A percentile compares a stretch with the other conserved stretches of the same genome.
These are phyloP conservation scores for Calocera viscosa DNA, from an alignment of 768 basidiomycete species.

Conservation along the genomic window DNA sequence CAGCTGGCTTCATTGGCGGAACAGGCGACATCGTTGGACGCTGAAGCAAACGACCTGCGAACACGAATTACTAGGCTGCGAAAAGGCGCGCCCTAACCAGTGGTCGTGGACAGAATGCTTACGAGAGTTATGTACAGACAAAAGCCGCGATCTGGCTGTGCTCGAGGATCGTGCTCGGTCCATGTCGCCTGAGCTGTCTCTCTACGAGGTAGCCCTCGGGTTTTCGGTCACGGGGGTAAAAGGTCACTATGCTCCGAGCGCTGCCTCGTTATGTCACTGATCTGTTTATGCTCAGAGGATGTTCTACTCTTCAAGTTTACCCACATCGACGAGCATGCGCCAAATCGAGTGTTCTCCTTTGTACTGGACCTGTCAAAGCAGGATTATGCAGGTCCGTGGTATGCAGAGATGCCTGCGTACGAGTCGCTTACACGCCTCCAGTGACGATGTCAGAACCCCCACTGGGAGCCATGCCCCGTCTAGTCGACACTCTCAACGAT, in stretches of 20 bases:
- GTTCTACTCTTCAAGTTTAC: constrained; percentile 63
- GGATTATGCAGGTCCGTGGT: constrained; percentile 49
- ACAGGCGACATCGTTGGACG: constrained; percentile 10
- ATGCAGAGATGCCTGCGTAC: constrained; percentile 6
- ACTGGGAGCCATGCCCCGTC: constrained; percentile 50
- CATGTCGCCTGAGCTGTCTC: background rate
- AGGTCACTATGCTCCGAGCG: background rate
- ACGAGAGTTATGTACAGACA: background rate
- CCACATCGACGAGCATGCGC: constrained; percentile 45
- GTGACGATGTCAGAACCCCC: constrained; percentile 71
- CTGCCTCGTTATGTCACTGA: background rate
- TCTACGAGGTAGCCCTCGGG: background rate
- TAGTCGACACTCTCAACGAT: constrained; percentile 59
- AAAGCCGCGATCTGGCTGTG: background rate
- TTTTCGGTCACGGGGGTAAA: background rate
- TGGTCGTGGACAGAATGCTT: background rate
- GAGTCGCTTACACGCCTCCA: constrained; percentile 24
- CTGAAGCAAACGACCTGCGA: constrained; percentile 5
- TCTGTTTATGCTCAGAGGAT: constrained; percentile 29
- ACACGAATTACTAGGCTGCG: background rate
- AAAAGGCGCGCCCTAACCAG: background rate
- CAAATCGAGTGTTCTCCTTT: constrained; percentile 53
- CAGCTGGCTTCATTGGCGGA: constrained; percentile 13
- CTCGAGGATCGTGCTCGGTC: background rate
- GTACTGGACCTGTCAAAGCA: constrained; percentile 58